Conservation (phyloP, 176 grass and related monocot species). For the Puya raimondii region DNA sequence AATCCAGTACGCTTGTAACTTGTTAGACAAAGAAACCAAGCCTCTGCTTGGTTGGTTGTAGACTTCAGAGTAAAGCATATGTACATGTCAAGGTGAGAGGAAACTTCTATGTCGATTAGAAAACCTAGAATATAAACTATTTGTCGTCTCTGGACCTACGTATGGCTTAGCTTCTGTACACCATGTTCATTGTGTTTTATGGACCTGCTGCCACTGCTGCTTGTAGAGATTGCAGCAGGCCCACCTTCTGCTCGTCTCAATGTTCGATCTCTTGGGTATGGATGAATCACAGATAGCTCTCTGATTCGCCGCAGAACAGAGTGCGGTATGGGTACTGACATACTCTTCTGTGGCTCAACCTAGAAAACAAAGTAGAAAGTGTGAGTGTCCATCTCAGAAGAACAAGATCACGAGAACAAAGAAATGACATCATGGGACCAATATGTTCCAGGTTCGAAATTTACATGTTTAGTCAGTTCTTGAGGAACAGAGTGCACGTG, state of each 20-base stretch:
- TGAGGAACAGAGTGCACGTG: too few relatives aligned
- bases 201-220: not conserved
- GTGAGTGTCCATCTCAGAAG: too few relatives aligned
- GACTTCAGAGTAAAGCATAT: too few relatives aligned
- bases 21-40: too few relatives aligned
- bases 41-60: too few relatives aligned
- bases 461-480: too few relatives aligned
- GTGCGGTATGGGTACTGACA: slow-evolving; percentile 10
- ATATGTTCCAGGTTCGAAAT: not conserved
- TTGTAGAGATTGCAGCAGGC: not conserved
- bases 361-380: not conserved
- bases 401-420: too few relatives aligned
- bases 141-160: not conserved
- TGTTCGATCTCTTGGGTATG: slow-evolving; percentile 8
- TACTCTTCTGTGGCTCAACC: not conserved
- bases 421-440: too few relatives aligned
- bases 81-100: too few relatives aligned
- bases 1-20: too few relatives aligned
- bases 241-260: not conserved
- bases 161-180: not conserved
- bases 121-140: too few relatives aligned
- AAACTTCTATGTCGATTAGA: too few relatives aligned
- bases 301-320: slow-evolving; percentile 14
- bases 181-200: not conserved
- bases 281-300: slow-evolving; percentile 17